phyloP scores from a whole-genome alignment of 164 flowering plant species.

The Vitis cinerea region DNA sequence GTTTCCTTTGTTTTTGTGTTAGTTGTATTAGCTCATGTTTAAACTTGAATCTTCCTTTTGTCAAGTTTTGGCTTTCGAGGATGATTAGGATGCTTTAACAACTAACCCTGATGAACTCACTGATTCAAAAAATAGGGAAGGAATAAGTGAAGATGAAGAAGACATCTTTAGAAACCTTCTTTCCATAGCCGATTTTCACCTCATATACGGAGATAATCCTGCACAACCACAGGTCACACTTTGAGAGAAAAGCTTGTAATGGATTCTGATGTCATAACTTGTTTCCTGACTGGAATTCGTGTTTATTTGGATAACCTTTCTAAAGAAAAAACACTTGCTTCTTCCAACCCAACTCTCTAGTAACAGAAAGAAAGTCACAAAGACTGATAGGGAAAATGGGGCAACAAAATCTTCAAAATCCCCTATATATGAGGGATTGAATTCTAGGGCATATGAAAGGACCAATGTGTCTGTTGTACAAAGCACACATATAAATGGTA shows the following conservation, averaged over 20 bases:
- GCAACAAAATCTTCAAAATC: slow-evolving; percentile 35
- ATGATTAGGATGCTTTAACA: slow-evolving; percentile 94
- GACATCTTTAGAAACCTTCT: slow-evolving; percentile 92
- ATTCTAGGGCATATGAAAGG: slow-evolving; percentile 34
- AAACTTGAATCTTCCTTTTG: slow-evolving; percentile 13
- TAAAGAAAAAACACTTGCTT: slow-evolving; percentile 84
- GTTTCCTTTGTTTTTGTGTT: too few relatives aligned
- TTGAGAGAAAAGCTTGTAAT: slow-evolving; percentile 89
- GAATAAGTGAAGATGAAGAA: slow-evolving; percentile 96
- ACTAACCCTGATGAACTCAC: slow-evolving; percentile 95
- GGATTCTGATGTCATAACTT: slow-evolving; percentile 99
- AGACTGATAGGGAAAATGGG: slow-evolving; percentile 60
- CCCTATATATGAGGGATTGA: slow-evolving; percentile 50
- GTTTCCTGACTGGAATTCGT: slow-evolving; percentile 94
- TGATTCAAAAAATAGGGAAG: slow-evolving; percentile 98
- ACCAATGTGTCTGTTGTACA: slow-evolving; percentile 62
- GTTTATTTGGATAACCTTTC: slow-evolving; percentile 99
- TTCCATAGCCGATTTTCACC: slow-evolving; percentile 95
- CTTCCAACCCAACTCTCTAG: slow-evolving; percentile 92
- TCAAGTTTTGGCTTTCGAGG: slow-evolving; percentile 96
- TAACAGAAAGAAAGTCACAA: slow-evolving; percentile 53
- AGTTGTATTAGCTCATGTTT: not conserved
- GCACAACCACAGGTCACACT: slow-evolving; percentile 90
- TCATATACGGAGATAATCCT: slow-evolving; percentile 90
- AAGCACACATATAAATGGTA: slow-evolving; percentile 55